Evolutionary conservation across 1,284 basidiomycete genomes (phyloP), one percentile per base, ranked within the genome.

Genomic region (Ustilago cynodontis): DNA sequence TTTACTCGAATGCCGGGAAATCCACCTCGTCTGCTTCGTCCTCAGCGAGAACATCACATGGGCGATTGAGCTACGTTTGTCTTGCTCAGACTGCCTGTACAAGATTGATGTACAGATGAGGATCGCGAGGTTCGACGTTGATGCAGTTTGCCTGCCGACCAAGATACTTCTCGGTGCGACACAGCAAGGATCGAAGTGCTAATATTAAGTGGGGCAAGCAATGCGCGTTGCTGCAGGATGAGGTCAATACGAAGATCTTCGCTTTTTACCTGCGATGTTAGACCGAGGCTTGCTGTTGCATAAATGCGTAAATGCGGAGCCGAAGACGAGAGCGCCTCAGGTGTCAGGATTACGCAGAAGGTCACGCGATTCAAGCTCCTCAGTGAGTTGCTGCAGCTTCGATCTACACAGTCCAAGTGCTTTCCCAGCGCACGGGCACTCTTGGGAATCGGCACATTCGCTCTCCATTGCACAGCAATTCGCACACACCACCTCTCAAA

Each of bases 391-490:
- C 39, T 35, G 16, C 52, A 33, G 8, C 20, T 14, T 37, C 53
- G 33, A 56, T 56, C 54, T 45, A 56, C 39, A 56, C 54, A 41
- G 54, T 56, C 26, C 54, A 41, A 56, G 54, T 56, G 43, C 55
- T 57, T 29, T 45, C 39, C 16, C 31, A 57, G 43, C 55, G 55
- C 55, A 57, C 55, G 55, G 29, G 29, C 22, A 47, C 55, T 33
- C 28, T 59, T 33, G 29, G n/a, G 14, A 59, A 49, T 39, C 47
- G 47, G 33, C 57, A 28, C 24, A n/a, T 7, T 6, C 41, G 18
- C 45, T 33, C 55, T 43, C 41, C 45, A 59, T 47, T 59, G 45
- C 57, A 59, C 57, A 43, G 47, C 57, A 37, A 49, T 26, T 49
- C 57, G 57, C 47, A 50, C 47, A 49, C 33, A 37, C 57, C 57